phyloP scores from a whole-genome alignment of 495 filamentous ascomycete species.

The Aspergillus steynii region DNA sequence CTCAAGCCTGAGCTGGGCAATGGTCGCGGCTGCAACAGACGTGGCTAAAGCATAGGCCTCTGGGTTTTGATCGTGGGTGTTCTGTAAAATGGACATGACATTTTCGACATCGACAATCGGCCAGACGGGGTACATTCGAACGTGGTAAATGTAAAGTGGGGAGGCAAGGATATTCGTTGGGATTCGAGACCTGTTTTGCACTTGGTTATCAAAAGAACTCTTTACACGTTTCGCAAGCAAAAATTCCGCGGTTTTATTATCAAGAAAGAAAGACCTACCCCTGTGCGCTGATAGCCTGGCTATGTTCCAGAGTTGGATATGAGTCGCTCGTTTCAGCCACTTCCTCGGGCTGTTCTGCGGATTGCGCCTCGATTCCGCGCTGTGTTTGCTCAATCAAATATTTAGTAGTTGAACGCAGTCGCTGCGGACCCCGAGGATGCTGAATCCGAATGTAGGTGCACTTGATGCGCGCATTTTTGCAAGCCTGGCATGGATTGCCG shows the following conservation, averaged over 20 bases:
- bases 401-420: slow-evolving; percentile 30
- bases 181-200: slow-evolving; percentile 18
- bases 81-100: slow-evolving; percentile 35
- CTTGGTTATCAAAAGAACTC: background rate
- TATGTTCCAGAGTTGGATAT: too few relatives aligned
- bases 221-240: too few relatives aligned
- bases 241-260: background rate
- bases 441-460: slow-evolving; percentile 41
- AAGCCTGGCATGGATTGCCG: slow-evolving; percentile 27
- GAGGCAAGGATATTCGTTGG: slow-evolving; percentile 24
- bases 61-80: slow-evolving; percentile 23
- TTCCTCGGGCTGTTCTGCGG: slow-evolving; percentile 1
- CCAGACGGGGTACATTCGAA: slow-evolving; percentile 50
- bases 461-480: slow-evolving; percentile 33
- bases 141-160: slow-evolving; percentile 39
- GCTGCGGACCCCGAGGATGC: slow-evolving; percentile 35
- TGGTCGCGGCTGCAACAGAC: slow-evolving; percentile 44
- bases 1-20: slow-evolving; percentile 44
- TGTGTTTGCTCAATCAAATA: slow-evolving; percentile 24
- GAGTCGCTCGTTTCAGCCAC: background rate
- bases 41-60: slow-evolving; percentile 43
- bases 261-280: background rate
- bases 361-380: background rate
- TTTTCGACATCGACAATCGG: slow-evolving; percentile 46
- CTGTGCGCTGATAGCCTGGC: background rate